Conservation (phyloP, 257 asterid genomes). For the Avicennia marina region DNA sequence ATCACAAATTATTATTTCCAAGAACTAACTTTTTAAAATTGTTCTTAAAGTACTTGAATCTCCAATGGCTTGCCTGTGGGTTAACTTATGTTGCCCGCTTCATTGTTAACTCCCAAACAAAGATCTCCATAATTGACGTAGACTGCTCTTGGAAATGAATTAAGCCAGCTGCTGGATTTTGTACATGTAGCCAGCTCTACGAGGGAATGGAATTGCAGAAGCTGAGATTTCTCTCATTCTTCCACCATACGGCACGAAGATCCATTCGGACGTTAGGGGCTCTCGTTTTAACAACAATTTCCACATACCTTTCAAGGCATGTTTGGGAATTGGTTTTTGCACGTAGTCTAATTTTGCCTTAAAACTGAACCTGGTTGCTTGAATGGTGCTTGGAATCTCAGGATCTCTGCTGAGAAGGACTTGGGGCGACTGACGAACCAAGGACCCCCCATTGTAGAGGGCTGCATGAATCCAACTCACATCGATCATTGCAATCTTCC, state of each 20-base stretch:
- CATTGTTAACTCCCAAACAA: neutral
- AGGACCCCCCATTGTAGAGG: constrained; percentile 1
- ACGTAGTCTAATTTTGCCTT: constrained; percentile 13
- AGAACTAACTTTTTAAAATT: neutral
- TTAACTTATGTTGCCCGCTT: constrained; percentile 5
- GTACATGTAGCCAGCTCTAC: constrained; percentile 6
- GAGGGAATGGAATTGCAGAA: constrained; percentile 6
- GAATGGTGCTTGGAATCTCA: neutral
- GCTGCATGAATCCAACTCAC: constrained; percentile 30
- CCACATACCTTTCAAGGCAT: constrained; percentile 5
- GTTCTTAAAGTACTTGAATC: constrained; percentile 1
- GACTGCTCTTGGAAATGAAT: neutral
- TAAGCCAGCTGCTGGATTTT: neutral
- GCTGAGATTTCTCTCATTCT: constrained; percentile 4
- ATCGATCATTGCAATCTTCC: constrained; percentile 24
- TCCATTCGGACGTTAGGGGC: neutral
- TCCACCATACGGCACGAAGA: neutral
- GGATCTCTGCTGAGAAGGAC: constrained; percentile 18
- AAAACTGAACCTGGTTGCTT: too few relatives aligned
- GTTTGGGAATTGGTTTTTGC: neutral
- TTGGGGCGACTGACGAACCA: constrained; percentile 1
- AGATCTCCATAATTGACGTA: constrained; percentile 11
- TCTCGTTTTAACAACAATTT: neutral
- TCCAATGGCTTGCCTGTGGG: constrained; percentile 7
- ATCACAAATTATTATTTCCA: too few relatives aligned